phyloP scores from a whole-genome alignment of 1,284 basidiomycete species.

The Pseudomicrostroma phylloplanum region DNA sequence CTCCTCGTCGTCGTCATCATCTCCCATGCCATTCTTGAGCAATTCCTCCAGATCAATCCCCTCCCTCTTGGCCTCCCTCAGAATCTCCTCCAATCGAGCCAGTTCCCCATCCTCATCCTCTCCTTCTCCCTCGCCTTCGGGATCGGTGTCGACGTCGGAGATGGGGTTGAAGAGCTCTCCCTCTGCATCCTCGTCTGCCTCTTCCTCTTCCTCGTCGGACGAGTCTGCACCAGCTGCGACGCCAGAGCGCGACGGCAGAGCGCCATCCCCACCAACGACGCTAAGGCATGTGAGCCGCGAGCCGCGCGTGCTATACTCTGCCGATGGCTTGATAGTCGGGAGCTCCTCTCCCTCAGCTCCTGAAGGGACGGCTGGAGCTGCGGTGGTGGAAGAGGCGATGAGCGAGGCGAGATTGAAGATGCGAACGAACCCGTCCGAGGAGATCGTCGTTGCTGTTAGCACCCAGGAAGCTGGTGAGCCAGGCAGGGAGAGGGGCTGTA shows the following conservation, averaged over 20 bases:
- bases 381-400: background rate
- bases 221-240: background rate
- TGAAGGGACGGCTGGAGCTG: background rate
- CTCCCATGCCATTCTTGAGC: background rate
- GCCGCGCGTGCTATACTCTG: slow-evolving; percentile 37
- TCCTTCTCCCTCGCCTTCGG: slow-evolving; percentile 8
- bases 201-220: slow-evolving; percentile 6
- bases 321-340: slow-evolving; percentile 20
- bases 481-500: slow-evolving; percentile 21
- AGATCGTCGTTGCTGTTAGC: slow-evolving; percentile 32
- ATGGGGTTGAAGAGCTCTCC: background rate
- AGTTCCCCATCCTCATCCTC: slow-evolving; percentile 17
- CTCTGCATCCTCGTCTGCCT: slow-evolving; percentile 14
- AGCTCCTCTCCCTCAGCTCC: background rate
- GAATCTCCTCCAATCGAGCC: slow-evolving; percentile 17
- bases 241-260: background rate
- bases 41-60: slow-evolving; percentile 18
- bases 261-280: slow-evolving; percentile 27
- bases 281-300: slow-evolving; percentile 45
- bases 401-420: slow-evolving; percentile 35
- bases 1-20: slow-evolving; percentile 10
- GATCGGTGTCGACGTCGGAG: background rate
- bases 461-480: slow-evolving; percentile 12
- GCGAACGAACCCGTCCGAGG: slow-evolving; percentile 46
- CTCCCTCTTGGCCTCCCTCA: slow-evolving; percentile 14